Base-by-base conservation (phyloP, 176 grass and related monocot species). In the Elaeis guineensis region DNA sequence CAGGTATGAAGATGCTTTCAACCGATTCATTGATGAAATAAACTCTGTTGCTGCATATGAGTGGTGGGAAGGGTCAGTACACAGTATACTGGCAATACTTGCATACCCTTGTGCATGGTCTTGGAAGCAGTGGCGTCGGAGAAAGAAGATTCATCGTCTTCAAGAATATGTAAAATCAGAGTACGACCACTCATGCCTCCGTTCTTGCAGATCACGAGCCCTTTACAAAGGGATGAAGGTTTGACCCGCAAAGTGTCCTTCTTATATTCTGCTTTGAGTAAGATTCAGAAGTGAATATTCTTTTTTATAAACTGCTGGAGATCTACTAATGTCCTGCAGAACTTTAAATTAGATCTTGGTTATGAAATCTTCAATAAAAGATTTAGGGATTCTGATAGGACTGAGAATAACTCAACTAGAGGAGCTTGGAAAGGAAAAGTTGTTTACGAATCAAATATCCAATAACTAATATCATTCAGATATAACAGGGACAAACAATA, bases 211-310 rank as follows among this genome's bases (percentile, higher is more conserved):
- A 75, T 97, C 93, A 57, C 78, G 93, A 52, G 93, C 93, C 71
- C 93, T 97, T 52, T 97, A 97, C 86, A 97, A 97, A 89, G 93
- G 93, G 52, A 88, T 97, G 81, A 97, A 97, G 93, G 93, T 97
- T 57, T 65, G 60, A 17, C 12, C 1, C 72, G 11, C 35, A 44
- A 8, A 11, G 11, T 44, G 11, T 44, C 35, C 35, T 19, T 62
- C 35, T 48, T 17, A 21, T 63, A 73, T 74, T 80, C 72, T 49
- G 61, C 0, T 21, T 21, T 62, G 49, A 17, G 51, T 22, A 6
- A 80, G 29, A 25, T 52, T 58, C 59, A 24, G 15, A 16, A 22
- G 14, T 35, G 14, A 51, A 9, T 20, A 19, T 21, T 55, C 6
- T 22, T 9, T 55, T 19, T 20, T 14, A 44, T 44, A 44, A 44